phyloP scores from a whole-genome alignment of 2,329 filamentous ascomycete species.

The Pseudocercospora crystallina region DNA sequence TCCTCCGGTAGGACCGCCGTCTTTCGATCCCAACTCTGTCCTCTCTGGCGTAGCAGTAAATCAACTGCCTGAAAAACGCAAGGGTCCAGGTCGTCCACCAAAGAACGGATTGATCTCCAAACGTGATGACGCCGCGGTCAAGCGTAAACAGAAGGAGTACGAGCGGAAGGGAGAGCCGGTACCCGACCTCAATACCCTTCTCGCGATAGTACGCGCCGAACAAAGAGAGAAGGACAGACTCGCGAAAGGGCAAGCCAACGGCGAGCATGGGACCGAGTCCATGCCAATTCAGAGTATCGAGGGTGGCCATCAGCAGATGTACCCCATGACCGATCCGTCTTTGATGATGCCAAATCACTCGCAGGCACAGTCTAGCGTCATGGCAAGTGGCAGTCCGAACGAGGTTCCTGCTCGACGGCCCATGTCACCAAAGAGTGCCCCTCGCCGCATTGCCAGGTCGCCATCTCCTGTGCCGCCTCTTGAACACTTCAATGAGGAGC shows the following conservation, averaged over 20 bases:
- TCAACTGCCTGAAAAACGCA: conserved; percentile 60
- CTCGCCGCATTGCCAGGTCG: conserved; percentile 37
- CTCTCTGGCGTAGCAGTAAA: conserved; percentile 33
- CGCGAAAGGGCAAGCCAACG: conserved; percentile 25
- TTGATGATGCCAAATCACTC: conserved; percentile 5
- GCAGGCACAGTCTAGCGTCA: conserved; percentile 1
- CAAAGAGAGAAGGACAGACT: conserved; percentile 37
- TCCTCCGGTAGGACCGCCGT: conserved; percentile 17
- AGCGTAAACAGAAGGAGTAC: conserved; percentile 37
- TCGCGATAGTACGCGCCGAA: conserved; percentile 37
- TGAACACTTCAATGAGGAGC: conserved; percentile 69
- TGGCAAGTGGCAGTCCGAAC: conserved; percentile 7
- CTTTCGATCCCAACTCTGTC: conserved; percentile 32
- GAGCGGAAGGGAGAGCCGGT: conserved; percentile 32
- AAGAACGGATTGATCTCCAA: conserved; percentile 85
- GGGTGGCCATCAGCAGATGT: conserved; percentile 10
- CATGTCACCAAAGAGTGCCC: conserved; percentile 5
- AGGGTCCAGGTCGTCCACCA: conserved; percentile 76
- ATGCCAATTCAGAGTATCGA: conserved; percentile 30
- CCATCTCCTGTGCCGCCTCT: conserved; percentile 63
- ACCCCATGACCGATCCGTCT: neutral
- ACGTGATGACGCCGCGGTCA: conserved; percentile 53
- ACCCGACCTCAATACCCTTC: conserved; percentile 31
- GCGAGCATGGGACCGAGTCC: conserved; percentile 31
- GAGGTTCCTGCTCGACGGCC: conserved; percentile 7